Conservation (phyloP, 225 moss, liverwort and hornwort species). For the Neckera pumila region DNA sequence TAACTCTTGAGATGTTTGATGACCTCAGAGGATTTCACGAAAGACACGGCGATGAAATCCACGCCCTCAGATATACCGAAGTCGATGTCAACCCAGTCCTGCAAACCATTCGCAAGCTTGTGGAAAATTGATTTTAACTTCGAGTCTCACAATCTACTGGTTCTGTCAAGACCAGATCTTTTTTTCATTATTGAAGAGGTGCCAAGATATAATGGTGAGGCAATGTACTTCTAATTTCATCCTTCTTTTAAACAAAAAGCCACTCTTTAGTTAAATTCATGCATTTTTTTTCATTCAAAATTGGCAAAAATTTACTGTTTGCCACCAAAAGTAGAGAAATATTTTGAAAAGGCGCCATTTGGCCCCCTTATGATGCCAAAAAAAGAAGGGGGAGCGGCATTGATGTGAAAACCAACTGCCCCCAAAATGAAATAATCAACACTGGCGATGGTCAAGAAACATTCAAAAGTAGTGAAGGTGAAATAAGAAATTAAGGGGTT, state of each 20-base stretch:
- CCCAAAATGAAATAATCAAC: not conserved
- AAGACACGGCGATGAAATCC: slow-evolving; percentile 90
- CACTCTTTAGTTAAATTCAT: too few species aligned
- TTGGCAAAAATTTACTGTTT: too few species aligned
- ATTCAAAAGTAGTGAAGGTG: not conserved
- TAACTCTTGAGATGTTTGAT: slow-evolving; percentile 96
- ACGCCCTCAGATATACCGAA: slow-evolving; percentile 84
- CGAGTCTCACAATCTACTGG: not conserved
- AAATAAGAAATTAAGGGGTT: not conserved
- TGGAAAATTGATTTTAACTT: not conserved
- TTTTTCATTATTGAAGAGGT: not conserved
- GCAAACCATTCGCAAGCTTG: slow-evolving; percentile 14
- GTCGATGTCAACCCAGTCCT: slow-evolving; percentile 99
- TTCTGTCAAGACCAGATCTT: not conserved
- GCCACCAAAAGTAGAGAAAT: not conserved
- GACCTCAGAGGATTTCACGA: slow-evolving; percentile 83
- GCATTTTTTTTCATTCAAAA: not conserved
- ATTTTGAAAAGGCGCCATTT: not conserved
- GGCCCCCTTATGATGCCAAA: not conserved
- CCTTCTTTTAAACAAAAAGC: not conserved
- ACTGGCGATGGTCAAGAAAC: not conserved
- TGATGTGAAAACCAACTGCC: not conserved
- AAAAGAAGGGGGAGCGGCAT: not conserved
- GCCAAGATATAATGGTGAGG: not conserved
- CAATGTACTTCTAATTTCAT: not conserved